Base-by-base conservation (phyloP, 139 green algal genomes). In the Diplosphaera chodatii region DNA sequence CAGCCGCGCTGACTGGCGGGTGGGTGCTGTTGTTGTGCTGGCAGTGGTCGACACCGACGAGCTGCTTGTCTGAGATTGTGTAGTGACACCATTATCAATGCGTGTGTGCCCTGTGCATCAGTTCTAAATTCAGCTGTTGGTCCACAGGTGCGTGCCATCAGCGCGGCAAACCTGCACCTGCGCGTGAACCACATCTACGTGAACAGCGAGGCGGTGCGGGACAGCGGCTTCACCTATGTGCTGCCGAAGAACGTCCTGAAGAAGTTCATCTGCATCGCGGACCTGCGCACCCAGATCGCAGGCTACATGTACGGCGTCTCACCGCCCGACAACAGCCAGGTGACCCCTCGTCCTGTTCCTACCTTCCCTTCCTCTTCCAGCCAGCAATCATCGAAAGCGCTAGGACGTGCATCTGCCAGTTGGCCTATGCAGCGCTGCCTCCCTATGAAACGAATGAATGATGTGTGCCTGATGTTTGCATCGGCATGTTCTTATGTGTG, bases 111-210 rank as follows among this genome's bases (percentile, higher is more conserved):
- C n/a, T n/a, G n/a, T n/a, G n/a, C n/a, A n/a, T n/a, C n/a, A n/a
- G n/a, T n/a, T n/a, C n/a, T n/a, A 48, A 48, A 10, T 48, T 48
- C 8, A 20, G 37, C 6, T 10, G 6, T 48, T 48, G 8, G 37
- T 20, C 37, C 23, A 8, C 62, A 66, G 62, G 62, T 66, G 28
- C 90, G 96, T 20, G 96, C 96, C 32, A 98, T 99, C 81, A 90
- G 77, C 30, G 92, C 94, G 1, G 86, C 93, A 75, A 99, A 99
- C 83, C 85, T 99, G 76, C 95, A 98, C 85, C 85, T 99, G 78
- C 90, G 96, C 31, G 95, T 99, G 62, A 97, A 96, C 74, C 96
- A 99, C 91, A 98, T 99, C 84, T 99, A 99, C 77, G 93, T 99
- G 72, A 97, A 98, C 87, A 81, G 64, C 32, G 95, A 98, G 33